Evolutionary conservation across 805 yeast genomes (phyloP), one percentile per base, ranked within the genome.

Genomic region (Pichia ethanolica): DNA sequence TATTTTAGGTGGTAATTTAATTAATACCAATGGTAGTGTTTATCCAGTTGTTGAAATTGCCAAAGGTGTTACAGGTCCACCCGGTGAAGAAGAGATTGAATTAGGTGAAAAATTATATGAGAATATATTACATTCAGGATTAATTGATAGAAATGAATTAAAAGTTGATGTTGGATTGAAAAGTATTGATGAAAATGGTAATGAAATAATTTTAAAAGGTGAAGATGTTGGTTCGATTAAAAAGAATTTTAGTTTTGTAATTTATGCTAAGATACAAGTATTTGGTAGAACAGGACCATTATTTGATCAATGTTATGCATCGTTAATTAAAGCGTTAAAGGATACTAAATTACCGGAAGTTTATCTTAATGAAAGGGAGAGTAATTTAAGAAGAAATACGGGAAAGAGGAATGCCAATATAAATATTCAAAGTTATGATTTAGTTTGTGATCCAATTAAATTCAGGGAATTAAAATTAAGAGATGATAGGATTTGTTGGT

Each of bases 21-120:
- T 49, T 7, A 43, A 46, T 43, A 53, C 59, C 1, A 70, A 66
- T 33, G 71, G 75, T 0, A 63, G 77, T 1, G 71, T 87, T 0
- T 86, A 78, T 61, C 91, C 95, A 0, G 80, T 83, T 13, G 88
- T 89, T 7, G 89, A 85, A 54, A 79, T 87, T 9, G 78, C 82
- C 50, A 70, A 89, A 47, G 96, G 96, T 33, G 72, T 88, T 47
- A 62, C 69, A 8, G 93, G 95, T 12, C 86, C 89, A 0, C 95
- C 96, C 32, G 80, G 90, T 1, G 86, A 82, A 57, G 96, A 89
- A 66, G 96, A 89, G 62, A 86, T 85, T 81, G 79, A 77, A 33
- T 59, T 84, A 25, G 78, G 87, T 1, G 95, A 87, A 62, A 70
- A 70, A 50, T 57, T 86, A 27, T 79, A 80, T 57, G 86, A 86